These are phyloP conservation scores for Anaeramoeba flamelloides DNA, from an alignment of 78 protist species.

Conservation along the genomic window DNA sequence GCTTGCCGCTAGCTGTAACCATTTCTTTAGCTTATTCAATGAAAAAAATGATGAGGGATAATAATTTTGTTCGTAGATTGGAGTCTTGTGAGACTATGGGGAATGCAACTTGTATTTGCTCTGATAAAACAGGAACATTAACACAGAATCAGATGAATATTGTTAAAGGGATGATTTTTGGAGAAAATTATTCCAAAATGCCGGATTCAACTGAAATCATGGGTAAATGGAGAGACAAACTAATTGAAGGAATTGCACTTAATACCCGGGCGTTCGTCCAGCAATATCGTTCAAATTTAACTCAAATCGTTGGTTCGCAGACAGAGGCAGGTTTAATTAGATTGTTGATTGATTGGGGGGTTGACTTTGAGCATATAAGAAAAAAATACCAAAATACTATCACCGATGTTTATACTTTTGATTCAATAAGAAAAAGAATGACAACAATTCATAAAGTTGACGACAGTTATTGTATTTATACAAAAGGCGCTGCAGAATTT, in stretches of 20 bases:
- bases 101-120: conserved; percentile 36
- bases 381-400: background rate
- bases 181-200: too few species aligned
- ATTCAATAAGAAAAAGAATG: conserved; percentile 4
- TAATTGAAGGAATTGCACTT: too few species aligned
- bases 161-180: too few species aligned
- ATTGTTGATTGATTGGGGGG: background rate
- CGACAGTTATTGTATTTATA: too few species aligned
- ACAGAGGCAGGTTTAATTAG: conserved; percentile 10
- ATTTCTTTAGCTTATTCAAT: conserved; percentile 78
- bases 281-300: too few species aligned
- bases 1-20: conserved; percentile 92
- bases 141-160: conserved; percentile 85
- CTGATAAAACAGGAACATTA: conserved; percentile 84
- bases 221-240: too few species aligned
- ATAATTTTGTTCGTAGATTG: conserved; percentile 81
- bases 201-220: too few species aligned
- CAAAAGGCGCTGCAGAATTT: too few species aligned
- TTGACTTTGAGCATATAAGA: background rate
- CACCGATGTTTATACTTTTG: background rate
- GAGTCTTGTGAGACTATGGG: conserved; percentile 95
- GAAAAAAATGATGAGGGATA: conserved; percentile 75
- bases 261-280: too few species aligned
- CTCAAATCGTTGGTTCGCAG: too few species aligned
- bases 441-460: too few species aligned